phyloP scores from a whole-genome alignment of 75 land plant genomes.

The Selaginella moellendorffii region DNA sequence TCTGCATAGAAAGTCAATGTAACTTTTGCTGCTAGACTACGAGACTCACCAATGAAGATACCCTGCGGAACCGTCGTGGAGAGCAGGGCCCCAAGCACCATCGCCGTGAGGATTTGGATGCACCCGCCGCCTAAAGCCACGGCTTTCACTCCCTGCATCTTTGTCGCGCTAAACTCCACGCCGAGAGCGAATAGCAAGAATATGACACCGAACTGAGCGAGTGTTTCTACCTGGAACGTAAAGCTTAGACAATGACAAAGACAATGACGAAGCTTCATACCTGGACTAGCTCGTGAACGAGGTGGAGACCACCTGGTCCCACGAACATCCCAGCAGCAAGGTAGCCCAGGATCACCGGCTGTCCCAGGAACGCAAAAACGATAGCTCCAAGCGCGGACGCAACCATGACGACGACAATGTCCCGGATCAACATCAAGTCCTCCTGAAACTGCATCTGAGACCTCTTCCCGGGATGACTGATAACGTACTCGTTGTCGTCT shows the following conservation, averaged over 20 bases:
- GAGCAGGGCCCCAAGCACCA: conserved; percentile 7
- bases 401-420: conserved; percentile 4
- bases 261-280: not conserved
- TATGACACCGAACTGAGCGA: conserved; percentile 7
- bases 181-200: conserved; percentile 9
- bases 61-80: conserved; percentile 3
- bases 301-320: conserved; percentile 10
- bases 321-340: conserved; percentile 12
- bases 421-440: not conserved
- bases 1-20: not conserved
- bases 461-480: not conserved
- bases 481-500: conserved; percentile 5
- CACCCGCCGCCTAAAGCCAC: conserved; percentile 11
- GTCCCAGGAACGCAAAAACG: conserved; percentile 8
- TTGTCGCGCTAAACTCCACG: conserved; percentile 4
- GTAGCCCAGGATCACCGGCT: conserved; percentile 11
- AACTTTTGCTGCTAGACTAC: not conserved
- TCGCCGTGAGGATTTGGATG: conserved; percentile 5
- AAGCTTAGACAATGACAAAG: not conserved
- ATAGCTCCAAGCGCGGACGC: conserved; percentile 4
- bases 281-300: conserved; percentile 12
- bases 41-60: conserved; percentile 8
- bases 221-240: conserved; percentile 3
- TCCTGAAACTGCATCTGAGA: conserved; percentile 5
- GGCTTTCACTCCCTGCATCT: conserved; percentile 12